Base-by-base conservation (phyloP, 768 basidiomycete genomes). In the Boletus pseudopeckii region DNA sequence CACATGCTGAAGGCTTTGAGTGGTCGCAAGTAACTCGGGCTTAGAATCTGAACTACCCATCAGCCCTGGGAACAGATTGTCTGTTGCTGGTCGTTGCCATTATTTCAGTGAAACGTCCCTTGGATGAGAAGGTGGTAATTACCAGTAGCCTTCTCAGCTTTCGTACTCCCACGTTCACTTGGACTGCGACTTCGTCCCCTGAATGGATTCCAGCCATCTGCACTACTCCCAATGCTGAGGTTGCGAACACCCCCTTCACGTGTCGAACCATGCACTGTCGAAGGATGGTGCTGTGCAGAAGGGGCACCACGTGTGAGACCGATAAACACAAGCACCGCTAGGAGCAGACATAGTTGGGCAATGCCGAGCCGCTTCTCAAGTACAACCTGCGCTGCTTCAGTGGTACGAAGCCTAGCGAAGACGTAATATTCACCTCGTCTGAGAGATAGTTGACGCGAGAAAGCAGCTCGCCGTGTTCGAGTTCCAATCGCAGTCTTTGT, bases 281-380 rank as follows among this genome's bases (percentile, higher is more conserved):
- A 40, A 37, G 50, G 51, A 47, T 56, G 53, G 15, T 60, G 55
- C 22, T 61, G 50, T 83, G 88, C 7, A 34, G 58, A 44, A 5
- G 69, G 59, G 17, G 68, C 64, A 32, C 91, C 90, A 6, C 92
- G 82, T 5, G 92, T 94, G 48, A 96, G 77, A 17, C 86, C 83
- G 71, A 96, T 88, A 67, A 97, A 93, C 13, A 93, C 75, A 18
- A 96, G 79, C 10, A 97, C 86, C 0, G 86, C 82, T 4, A 97
- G 76, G 6, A 96, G 77, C 7, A 95, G 77, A 65, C 88, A 85
- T 0, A 98, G 78, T 63, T 98, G 95, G 0, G 88, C 89, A 20
- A 97, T 83, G 3, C 93, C 87, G 0, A 97, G 80, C 2, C 92
- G 85, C 62, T 96, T 94, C 70, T 97, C 95, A 46, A 94, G 78